Evolutionary conservation across 176 grass and related monocot species (phyloP).

Genomic region (Aegilops sharonensis): DNA sequence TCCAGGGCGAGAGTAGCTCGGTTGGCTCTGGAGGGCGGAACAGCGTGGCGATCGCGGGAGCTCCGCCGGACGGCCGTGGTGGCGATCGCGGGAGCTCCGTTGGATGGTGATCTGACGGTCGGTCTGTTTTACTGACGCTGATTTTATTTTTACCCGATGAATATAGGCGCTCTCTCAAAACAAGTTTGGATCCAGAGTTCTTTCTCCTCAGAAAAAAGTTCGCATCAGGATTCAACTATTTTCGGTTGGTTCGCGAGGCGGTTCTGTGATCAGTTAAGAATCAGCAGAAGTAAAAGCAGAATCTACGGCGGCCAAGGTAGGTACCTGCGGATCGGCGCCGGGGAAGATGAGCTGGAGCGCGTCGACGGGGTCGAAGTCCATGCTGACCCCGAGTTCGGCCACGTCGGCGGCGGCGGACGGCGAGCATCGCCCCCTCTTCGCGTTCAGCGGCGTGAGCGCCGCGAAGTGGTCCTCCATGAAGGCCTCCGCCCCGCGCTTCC

Average conservation of each 20-base stretch:
- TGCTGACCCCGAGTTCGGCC: slow-evolving; percentile 20
- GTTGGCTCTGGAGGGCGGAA: no score
- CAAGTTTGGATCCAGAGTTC: no score
- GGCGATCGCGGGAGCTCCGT: no score
- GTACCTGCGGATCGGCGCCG: slow-evolving; percentile 25
- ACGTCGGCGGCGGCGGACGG: neutral
- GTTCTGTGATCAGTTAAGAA: neutral
- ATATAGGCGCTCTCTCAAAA: no score
- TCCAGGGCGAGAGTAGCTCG: no score
- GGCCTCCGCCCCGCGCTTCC: slow-evolving; percentile 24
- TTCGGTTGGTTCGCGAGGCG: neutral
- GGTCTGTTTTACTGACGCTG: no score
- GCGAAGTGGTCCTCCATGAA: slow-evolving; percentile 9
- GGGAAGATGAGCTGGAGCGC: slow-evolving; percentile 47
- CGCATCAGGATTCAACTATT: neutral
- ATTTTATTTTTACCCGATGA: no score
- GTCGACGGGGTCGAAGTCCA: slow-evolving; percentile 34
- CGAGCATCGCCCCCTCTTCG: slow-evolving; percentile 41
- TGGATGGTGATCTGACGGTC: no score
- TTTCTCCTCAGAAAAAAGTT: no score
- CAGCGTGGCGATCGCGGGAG: no score
- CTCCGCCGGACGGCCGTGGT: no score
- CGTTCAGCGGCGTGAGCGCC: neutral
- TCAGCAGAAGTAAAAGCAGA: neutral
- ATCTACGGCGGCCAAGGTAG: neutral